Evolutionary conservation across 1,139 yeast genomes (phyloP).

Genomic region (Kodamaea alishanica): DNA sequence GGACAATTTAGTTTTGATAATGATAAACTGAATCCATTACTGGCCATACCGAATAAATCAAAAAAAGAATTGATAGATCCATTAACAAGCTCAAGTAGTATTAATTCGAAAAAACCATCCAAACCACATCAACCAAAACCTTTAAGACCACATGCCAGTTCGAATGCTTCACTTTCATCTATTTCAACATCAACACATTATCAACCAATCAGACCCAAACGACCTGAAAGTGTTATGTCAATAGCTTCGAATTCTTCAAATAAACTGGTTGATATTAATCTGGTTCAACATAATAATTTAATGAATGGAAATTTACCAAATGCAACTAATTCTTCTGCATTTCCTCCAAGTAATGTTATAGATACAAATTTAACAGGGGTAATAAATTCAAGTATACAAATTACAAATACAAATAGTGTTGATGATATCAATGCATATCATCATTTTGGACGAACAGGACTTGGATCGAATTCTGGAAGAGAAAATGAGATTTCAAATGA

Average conservation of each 20-base stretch:
- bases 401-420: constrained; percentile 6
- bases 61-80: background rate
- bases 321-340: constrained; percentile 27
- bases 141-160: constrained; percentile 14
- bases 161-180: constrained; percentile 18
- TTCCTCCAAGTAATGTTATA: constrained; percentile 24
- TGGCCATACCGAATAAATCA: constrained; percentile 21
- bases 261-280: constrained; percentile 13
- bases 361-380: constrained; percentile 8
- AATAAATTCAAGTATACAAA: constrained; percentile 5
- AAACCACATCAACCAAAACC: constrained; percentile 23
- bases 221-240: constrained; percentile 45
- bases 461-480: constrained; percentile 3
- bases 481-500: constrained; percentile 7
- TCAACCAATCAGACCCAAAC: constrained; percentile 30
- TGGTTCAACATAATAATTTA: constrained; percentile 15
- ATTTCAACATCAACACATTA: constrained; percentile 14
- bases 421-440: constrained; percentile 11
- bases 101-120: background rate
- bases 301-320: constrained; percentile 22
- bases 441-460: constrained; percentile 17
- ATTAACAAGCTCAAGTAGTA: background rate
- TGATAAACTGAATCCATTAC: constrained; percentile 36
- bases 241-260: constrained; percentile 38
- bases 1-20: constrained; percentile 44